Conservation (phyloP, 768 basidiomycete genomes). For the Phylloporus rhodoxanthus region DNA sequence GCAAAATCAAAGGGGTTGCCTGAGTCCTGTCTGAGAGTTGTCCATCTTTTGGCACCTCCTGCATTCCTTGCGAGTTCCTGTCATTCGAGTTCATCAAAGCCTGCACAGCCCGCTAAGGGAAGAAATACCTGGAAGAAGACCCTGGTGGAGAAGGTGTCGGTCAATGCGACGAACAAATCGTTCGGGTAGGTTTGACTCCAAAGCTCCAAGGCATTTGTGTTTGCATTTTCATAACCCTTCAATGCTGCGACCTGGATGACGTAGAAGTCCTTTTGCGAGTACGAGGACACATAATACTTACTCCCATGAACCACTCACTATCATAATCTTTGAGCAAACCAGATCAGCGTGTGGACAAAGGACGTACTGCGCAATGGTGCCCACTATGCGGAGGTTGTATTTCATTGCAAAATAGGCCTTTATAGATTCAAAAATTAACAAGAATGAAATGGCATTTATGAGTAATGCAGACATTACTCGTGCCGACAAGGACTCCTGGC, state of each 20-base stretch:
- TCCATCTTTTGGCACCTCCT: slow-evolving; percentile 66
- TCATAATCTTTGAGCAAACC: slow-evolving; percentile 3
- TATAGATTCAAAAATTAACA: neutral
- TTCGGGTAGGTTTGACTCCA: slow-evolving; percentile 78
- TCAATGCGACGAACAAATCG: slow-evolving; percentile 66
- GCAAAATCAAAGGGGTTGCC: slow-evolving; percentile 86
- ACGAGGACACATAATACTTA: slow-evolving; percentile 28
- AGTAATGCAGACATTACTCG: slow-evolving; percentile 69
- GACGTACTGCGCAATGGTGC: slow-evolving; percentile 83
- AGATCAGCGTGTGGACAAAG: neutral
- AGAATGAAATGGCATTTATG: neutral
- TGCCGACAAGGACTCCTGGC: slow-evolving; percentile 55
- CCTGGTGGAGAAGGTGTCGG: slow-evolving; percentile 90
- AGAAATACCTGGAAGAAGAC: slow-evolving; percentile 70
- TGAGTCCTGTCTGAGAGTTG: slow-evolving; percentile 85
- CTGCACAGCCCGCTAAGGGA: neutral
- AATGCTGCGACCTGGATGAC: slow-evolving; percentile 66
- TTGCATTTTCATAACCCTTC: slow-evolving; percentile 74
- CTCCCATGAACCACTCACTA: slow-evolving; percentile 92
- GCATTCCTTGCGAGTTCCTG: slow-evolving; percentile 57
- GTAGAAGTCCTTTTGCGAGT: neutral
- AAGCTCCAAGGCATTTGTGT: slow-evolving; percentile 66
- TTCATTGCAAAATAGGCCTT: slow-evolving; percentile 84
- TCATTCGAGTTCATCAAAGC: neutral
- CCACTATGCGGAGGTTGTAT: slow-evolving; percentile 59